A percentile compares a stretch with the other conserved stretches of the same genome.
These are phyloP conservation scores for Camillea tinctor DNA, from an alignment of 2,329 filamentous ascomycete genomes.

Conservation along the genomic window DNA sequence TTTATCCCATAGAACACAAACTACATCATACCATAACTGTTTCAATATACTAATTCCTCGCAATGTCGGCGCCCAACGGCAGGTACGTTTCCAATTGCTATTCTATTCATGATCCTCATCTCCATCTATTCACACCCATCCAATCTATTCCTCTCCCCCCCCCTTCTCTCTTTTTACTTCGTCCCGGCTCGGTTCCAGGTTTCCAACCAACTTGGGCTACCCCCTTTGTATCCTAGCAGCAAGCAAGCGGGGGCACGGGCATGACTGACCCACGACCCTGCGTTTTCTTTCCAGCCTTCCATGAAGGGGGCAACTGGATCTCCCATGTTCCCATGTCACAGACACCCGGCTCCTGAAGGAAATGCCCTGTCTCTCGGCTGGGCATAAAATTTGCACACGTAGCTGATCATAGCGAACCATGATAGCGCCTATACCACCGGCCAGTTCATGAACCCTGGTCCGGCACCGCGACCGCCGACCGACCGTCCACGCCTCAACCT, in stretches of 20 bases:
- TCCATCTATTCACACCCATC: not conserved
- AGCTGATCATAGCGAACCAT: slow-evolving; percentile 28
- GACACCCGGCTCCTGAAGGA: not conserved
- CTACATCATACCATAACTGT: not conserved
- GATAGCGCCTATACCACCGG: slow-evolving; percentile 57
- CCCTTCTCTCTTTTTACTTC: not conserved
- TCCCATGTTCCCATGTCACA: not conserved
- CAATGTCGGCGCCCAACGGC: slow-evolving; percentile 28
- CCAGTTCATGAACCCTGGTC: slow-evolving; percentile 95
- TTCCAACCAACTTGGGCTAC: not conserved
- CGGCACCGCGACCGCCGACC: slow-evolving; percentile 84
- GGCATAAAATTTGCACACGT: not conserved
- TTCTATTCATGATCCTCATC: slow-evolving; percentile 3
- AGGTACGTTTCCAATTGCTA: slow-evolving; percentile 22
- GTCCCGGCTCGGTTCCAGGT: not conserved
- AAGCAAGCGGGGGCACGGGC: too few species aligned
- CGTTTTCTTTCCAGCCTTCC: not conserved
- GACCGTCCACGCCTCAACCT: slow-evolving; percentile 80
- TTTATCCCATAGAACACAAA: not conserved
- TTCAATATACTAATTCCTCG: slow-evolving; percentile 10
- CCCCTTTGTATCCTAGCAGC: slow-evolving; percentile 1
- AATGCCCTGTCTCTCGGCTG: not conserved
- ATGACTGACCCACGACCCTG: not conserved
- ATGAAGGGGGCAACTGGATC: not conserved
- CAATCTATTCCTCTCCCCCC: not conserved